Conservation (phyloP, 2,329 filamentous ascomycete genomes). For the Pseudocercospora ulei region DNA sequence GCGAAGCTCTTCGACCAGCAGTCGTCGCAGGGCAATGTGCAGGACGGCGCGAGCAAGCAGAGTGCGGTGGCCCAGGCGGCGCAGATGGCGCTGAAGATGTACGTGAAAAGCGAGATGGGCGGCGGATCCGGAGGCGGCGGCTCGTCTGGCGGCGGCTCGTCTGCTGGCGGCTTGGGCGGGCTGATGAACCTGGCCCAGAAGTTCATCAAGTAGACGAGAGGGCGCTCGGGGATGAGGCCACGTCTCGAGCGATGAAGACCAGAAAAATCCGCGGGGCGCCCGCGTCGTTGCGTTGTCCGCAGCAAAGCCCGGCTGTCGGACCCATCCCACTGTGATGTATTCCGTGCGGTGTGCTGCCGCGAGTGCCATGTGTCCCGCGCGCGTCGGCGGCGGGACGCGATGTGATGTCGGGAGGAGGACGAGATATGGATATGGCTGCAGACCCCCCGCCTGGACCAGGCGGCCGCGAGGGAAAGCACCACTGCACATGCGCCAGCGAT, state of each 20-base stretch:
- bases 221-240: neutral
- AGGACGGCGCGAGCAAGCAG: constrained; percentile 61
- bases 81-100: constrained; percentile 84
- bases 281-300: too few relatives aligned
- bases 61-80: constrained; percentile 67
- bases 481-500: neutral
- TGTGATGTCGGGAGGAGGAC: too few relatives aligned
- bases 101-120: constrained; percentile 62
- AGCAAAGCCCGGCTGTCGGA: too few relatives aligned
- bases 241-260: neutral
- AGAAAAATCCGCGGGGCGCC: neutral
- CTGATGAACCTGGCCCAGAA: constrained; percentile 53
- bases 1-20: constrained; percentile 62
- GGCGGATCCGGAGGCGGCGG: constrained; percentile 40
- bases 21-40: constrained; percentile 44
- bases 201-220: constrained; percentile 40
- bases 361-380: constrained; percentile 7
- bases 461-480: constrained; percentile 7
- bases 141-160: constrained; percentile 37
- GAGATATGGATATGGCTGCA: too few relatives aligned
- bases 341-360: neutral
- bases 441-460: too few relatives aligned
- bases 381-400: too few relatives aligned
- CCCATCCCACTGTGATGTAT: too few relatives aligned
- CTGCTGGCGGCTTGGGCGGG: constrained; percentile 35